These are phyloP conservation scores for Talaromyces sp. DNA, from an alignment of 2,329 filamentous ascomycete species.

Conservation along the genomic window DNA sequence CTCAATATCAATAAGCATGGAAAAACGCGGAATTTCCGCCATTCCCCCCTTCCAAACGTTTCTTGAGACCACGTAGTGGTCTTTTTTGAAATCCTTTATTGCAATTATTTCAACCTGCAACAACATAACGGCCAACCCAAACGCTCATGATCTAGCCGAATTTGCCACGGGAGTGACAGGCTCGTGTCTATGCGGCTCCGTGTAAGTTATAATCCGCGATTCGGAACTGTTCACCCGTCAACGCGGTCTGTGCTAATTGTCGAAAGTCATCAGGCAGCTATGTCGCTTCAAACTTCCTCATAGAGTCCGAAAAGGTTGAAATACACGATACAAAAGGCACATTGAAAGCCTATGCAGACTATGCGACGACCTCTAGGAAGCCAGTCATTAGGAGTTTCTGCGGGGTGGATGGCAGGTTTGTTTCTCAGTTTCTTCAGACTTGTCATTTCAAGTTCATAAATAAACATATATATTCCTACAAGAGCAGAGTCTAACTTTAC, in stretches of 20 bases:
- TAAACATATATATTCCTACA: background rate
- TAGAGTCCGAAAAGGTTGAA: slow-evolving; percentile 38
- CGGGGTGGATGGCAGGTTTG: background rate
- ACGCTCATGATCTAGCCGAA: background rate
- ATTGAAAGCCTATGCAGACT: slow-evolving; percentile 43
- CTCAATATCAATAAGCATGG: no score
- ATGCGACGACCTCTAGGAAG: slow-evolving; percentile 44
- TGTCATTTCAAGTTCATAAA: background rate
- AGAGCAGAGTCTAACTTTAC: background rate
- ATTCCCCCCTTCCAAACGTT: background rate
- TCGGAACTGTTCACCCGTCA: slow-evolving; percentile 42
- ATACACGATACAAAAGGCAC: slow-evolving; percentile 43
- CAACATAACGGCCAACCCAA: background rate
- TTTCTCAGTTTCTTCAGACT: background rate
- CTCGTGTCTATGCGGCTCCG: slow-evolving; percentile 44
- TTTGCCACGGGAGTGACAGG: slow-evolving; percentile 18
- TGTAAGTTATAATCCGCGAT: slow-evolving; percentile 48
- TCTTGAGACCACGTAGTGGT: background rate
- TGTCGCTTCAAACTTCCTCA: slow-evolving; percentile 23
- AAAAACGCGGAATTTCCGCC: no score
- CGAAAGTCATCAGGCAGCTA: slow-evolving; percentile 45
- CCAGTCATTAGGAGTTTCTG: slow-evolving; percentile 15
- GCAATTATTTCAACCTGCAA: background rate
- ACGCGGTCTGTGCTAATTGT: slow-evolving; percentile 48
- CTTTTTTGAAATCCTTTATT: background rate